A percentile compares a stretch with the other conserved stretches of the same genome.
phyloP scores from a whole-genome alignment of 495 filamentous ascomycete species.

The Collariella sp. region DNA sequence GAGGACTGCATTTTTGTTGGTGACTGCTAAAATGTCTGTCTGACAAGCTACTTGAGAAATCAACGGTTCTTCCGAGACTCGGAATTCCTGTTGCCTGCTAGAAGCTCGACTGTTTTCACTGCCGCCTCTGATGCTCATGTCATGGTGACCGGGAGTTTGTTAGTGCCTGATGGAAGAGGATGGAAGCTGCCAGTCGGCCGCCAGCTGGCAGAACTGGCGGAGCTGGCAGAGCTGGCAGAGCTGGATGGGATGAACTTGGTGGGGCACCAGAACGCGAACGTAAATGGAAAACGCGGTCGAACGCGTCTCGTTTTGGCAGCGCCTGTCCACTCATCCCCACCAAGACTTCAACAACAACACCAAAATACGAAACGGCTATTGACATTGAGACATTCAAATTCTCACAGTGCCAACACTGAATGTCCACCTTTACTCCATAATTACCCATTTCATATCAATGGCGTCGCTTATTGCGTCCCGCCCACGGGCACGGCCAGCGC shows the following conservation, averaged over 20 bases:
- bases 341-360: not conserved
- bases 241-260: not conserved
- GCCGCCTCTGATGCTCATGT: not conserved
- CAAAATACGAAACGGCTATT: not conserved
- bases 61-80: not conserved
- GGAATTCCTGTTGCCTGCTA: constrained; percentile 1
- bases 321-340: no score
- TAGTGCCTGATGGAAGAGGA: constrained; percentile 2
- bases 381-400: not conserved
- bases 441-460: constrained; percentile 28
- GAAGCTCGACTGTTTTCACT: not conserved
- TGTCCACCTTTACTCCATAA: not conserved
- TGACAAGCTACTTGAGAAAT: not conserved
- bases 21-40: not conserved
- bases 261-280: constrained; percentile 8
- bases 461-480: constrained; percentile 40
- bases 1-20: constrained; percentile 26
- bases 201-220: constrained; percentile 10
- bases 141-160: not conserved
- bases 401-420: not conserved
- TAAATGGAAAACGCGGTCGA: constrained; percentile 29
- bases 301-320: constrained; percentile 27
- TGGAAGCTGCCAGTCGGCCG: constrained; percentile 3
- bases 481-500: constrained; percentile 42
- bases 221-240: not conserved